Base-by-base conservation (phyloP, 768 basidiomycete species). In the Hortiboletus flavorubellus region DNA sequence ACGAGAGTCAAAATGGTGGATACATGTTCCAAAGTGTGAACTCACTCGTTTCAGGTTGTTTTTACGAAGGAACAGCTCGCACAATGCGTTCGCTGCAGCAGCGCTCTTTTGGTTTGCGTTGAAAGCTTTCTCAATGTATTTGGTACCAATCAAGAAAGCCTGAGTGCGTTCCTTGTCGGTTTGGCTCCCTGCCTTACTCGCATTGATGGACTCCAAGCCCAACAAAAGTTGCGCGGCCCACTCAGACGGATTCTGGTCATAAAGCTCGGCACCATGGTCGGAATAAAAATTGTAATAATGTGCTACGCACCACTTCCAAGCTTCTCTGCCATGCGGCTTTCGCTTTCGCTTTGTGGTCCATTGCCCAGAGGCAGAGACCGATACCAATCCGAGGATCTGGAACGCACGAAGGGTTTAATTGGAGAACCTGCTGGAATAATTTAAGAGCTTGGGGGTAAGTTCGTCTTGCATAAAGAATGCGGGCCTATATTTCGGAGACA, bases 381-480 rank as follows among this genome's bases (percentile, higher is more conserved):
- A 98, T 92, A 16, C 97, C 97, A 54, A 98, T 89, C 8, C 97
- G 84, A 34, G 97, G 96, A 70, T 99, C 96, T 0, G 96, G 97
- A 26, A 79, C 74, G 72, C 91, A 93, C 16, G 79, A 73, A 0
- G 96, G 94, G 52, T 84, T 85, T 40, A 89, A 79, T 31, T 80
- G 76, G 11, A 98, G 78, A 9, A 95, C 87, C 46, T 85, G 84
- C 68, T 98, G 96, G 68, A 96, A 98, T 6, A 86, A 65, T 59
- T 87, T 86, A 29, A 99, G 79, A 4, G 97, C 87, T 44, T 87
- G 85, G 26, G 84, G 79, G 63, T 84, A 91, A 60, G 87, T 82
- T 42, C 91, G 80, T 49, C 85, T 79, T 9, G 89, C 83, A 66
- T 94, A 95, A 12, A 91, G 76, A 51, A 97, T 89, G 51, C 95